Evolutionary conservation across 2,329 filamentous ascomycete species (phyloP).

Genomic region (Nothophoma quercina): DNA sequence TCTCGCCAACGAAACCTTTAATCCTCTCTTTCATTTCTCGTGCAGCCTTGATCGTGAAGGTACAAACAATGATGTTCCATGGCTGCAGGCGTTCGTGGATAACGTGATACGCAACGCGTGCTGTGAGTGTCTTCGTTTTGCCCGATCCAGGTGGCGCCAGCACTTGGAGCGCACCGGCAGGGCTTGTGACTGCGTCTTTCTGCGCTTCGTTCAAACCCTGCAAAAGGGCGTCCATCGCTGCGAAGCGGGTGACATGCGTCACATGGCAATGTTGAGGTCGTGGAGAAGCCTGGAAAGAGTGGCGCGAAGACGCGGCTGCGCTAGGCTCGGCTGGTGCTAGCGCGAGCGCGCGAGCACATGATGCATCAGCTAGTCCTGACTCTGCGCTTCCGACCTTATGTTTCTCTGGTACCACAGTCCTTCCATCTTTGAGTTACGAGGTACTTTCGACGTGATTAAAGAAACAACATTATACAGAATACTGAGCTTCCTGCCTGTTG

Average conservation of each 20-base stretch:
- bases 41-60: conserved; percentile 95
- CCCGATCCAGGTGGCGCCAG: conserved; percentile 74
- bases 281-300: not conserved
- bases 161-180: conserved; percentile 66
- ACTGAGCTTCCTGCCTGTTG: too few species aligned
- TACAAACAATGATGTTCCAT: conserved; percentile 91
- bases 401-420: too few species aligned
- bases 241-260: conserved; percentile 15
- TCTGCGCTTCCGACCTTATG: too few species aligned
- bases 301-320: not conserved
- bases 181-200: conserved; percentile 68
- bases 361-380: too few species aligned
- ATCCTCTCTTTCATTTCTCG: conserved; percentile 93
- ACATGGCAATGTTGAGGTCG: conserved; percentile 12
- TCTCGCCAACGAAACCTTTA: conserved; percentile 78
- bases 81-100: conserved; percentile 75
- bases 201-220: conserved; percentile 71
- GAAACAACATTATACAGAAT: too few species aligned
- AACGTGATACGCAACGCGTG: conserved; percentile 88
- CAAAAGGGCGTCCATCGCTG: conserved; percentile 63
- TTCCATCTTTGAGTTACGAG: too few species aligned
- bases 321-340: too few species aligned
- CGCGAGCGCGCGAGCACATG: conserved; percentile 12
- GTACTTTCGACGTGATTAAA: too few species aligned
- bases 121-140: conserved; percentile 94